Evolutionary conservation across 257 asterid genomes (phyloP).

Genomic region (Catharanthus roseus): DNA sequence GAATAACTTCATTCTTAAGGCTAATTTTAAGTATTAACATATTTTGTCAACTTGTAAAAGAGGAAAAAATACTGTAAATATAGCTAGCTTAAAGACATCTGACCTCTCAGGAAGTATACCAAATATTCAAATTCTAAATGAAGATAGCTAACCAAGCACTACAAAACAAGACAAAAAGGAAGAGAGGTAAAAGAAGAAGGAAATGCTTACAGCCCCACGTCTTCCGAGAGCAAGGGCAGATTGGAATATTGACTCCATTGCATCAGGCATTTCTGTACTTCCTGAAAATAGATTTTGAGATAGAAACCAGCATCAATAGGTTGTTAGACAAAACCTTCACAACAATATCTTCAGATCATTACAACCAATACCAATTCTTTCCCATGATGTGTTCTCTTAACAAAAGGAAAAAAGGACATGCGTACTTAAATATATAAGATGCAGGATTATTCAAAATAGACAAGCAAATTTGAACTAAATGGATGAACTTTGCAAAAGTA

Average conservation of each 20-base stretch:
- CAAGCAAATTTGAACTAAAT: not conserved
- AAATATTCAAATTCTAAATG: not conserved
- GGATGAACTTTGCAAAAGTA: not conserved
- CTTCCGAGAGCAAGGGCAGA: constrained; percentile 70
- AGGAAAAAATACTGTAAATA: not conserved
- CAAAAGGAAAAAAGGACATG: not conserved
- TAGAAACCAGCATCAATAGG: not conserved
- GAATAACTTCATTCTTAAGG: not conserved
- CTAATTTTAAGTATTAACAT: not conserved
- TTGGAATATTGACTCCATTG: constrained; percentile 80
- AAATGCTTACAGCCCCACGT: constrained; percentile 72
- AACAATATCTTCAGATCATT: not conserved
- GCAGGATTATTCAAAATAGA: not conserved
- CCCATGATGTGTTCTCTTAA: not conserved
- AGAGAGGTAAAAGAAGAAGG: constrained; percentile 15
- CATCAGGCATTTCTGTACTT: constrained; percentile 79
- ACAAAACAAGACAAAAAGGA: constrained; percentile 10
- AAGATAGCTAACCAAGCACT: not conserved
- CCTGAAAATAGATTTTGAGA: constrained; percentile 33
- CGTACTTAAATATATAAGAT: not conserved
- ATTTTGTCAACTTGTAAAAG: not conserved
- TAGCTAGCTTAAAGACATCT: not conserved
- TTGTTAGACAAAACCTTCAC: not conserved
- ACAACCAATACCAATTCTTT: not conserved
- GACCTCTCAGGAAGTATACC: not conserved